A percentile compares a stretch with the other conserved stretches of the same genome.
phyloP scores from a whole-genome alignment of 176 grass and related monocot species.

The Oryza rufipogon region DNA sequence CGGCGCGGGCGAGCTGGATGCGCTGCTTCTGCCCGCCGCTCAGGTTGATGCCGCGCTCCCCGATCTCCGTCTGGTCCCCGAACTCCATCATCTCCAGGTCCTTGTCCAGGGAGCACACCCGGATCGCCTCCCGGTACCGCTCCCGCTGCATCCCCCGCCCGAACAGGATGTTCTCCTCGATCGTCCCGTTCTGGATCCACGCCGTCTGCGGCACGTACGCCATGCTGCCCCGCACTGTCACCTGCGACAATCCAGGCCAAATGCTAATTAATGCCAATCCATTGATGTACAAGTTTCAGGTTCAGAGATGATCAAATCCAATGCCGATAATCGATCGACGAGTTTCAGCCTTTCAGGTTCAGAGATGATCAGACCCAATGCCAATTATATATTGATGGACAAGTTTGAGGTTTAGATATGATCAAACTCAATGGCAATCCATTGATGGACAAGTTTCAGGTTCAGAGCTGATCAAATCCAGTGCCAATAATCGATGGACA shows the following conservation, averaged over 20 bases:
- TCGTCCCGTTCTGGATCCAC: constrained; percentile 97
- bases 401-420: no score
- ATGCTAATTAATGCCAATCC: background rate
- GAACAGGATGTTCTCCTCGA: constrained; percentile 97
- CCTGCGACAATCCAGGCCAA: constrained; percentile 44
- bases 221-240: constrained; percentile 85
- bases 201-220: constrained; percentile 91
- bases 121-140: constrained; percentile 75
- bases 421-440: background rate
- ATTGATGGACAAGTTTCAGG: background rate
- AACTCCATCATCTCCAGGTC: constrained; percentile 99
- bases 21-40: constrained; percentile 98
- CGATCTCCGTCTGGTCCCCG: constrained; percentile 98
- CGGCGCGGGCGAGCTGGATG: constrained; percentile 90
- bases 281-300: background rate
- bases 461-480: no score
- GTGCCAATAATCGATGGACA: no score
- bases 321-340: background rate
- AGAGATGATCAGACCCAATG: background rate
- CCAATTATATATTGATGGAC: no score
- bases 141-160: constrained; percentile 71
- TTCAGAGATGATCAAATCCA: background rate
- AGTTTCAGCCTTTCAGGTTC: background rate
- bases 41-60: constrained; percentile 95
- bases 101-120: constrained; percentile 91